These are phyloP conservation scores for Cadophora luteo-olivacea DNA, from an alignment of 2,329 filamentous ascomycete genomes.

Conservation along the genomic window DNA sequence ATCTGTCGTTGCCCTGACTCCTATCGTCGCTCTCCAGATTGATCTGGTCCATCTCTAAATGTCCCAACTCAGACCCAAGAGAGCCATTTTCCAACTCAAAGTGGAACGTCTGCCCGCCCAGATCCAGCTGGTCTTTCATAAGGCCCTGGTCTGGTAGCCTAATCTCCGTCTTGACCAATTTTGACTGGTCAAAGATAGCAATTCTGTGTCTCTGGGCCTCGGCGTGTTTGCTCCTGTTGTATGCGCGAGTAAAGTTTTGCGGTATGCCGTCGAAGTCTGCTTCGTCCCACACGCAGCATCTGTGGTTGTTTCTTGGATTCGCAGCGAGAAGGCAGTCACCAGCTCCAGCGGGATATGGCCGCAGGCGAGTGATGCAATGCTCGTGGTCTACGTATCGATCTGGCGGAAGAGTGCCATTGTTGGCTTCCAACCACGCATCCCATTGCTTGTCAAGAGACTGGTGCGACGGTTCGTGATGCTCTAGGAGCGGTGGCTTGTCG, in stretches of 20 bases:
- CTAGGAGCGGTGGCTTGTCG: not conserved
- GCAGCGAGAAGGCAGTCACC: slow-evolving; percentile 19
- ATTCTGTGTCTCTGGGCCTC: not conserved
- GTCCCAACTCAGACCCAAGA: not conserved
- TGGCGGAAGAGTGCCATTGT: too few relatives aligned
- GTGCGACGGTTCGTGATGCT: not conserved
- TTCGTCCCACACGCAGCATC: slow-evolving; percentile 15
- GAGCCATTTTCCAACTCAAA: not conserved
- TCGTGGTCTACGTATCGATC: slow-evolving; percentile 14
- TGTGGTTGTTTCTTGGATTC: not conserved
- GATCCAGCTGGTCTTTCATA: not conserved
- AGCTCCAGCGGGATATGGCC: slow-evolving; percentile 3
- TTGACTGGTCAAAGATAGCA: slow-evolving; percentile 4
- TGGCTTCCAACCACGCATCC: not conserved
- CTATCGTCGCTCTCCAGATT: not conserved
- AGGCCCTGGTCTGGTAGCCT: not conserved
- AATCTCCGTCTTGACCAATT: not conserved
- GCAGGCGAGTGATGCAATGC: slow-evolving; percentile 19
- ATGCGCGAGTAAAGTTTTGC: not conserved
- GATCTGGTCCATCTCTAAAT: not conserved
- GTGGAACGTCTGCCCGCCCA: not conserved
- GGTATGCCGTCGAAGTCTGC: not conserved
- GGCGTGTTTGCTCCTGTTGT: not conserved
- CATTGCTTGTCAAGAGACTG: not conserved
- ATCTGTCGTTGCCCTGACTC: not conserved